Conservation (phyloP, 2,329 filamentous ascomycete species). For the Aspergillus uvarum region DNA sequence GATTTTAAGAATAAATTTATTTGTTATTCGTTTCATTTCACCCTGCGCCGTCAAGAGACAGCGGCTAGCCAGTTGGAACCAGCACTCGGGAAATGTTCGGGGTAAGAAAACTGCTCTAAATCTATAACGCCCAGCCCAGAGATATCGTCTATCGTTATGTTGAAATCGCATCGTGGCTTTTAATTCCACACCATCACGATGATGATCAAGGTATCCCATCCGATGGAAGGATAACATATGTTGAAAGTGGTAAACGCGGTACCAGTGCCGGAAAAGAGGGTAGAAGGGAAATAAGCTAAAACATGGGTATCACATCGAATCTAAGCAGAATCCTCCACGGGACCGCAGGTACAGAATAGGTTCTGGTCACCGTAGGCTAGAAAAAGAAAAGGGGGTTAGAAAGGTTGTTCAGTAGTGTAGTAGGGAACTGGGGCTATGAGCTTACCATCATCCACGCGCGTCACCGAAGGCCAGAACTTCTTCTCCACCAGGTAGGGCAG, state of each 20-base stretch:
- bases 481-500: conserved; percentile 80
- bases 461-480: conserved; percentile 95
- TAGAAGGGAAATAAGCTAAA: conserved; percentile 17
- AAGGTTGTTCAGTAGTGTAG: not conserved
- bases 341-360: conserved; percentile 91
- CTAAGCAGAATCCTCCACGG: conserved; percentile 63
- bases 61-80: too few relatives aligned
- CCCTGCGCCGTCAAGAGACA: too few relatives aligned
- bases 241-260: not conserved
- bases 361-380: conserved; percentile 88
- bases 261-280: not conserved
- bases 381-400: conserved; percentile 24
- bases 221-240: not conserved
- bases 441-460: conserved; percentile 83
- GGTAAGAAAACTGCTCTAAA: not conserved
- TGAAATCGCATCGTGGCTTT: conserved; percentile 8
- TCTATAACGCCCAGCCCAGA: conserved; percentile 8
- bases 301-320: conserved; percentile 38
- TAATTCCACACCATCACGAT: conserved; percentile 4
- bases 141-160: conserved; percentile 19
- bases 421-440: conserved; percentile 20
- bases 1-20: too few relatives aligned
- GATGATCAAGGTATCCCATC: not conserved
- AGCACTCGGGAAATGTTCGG: too few relatives aligned
- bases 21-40: too few relatives aligned